Base-by-base conservation (phyloP, 371 early-diverging fungal species). In the Mucor piriformis region DNA sequence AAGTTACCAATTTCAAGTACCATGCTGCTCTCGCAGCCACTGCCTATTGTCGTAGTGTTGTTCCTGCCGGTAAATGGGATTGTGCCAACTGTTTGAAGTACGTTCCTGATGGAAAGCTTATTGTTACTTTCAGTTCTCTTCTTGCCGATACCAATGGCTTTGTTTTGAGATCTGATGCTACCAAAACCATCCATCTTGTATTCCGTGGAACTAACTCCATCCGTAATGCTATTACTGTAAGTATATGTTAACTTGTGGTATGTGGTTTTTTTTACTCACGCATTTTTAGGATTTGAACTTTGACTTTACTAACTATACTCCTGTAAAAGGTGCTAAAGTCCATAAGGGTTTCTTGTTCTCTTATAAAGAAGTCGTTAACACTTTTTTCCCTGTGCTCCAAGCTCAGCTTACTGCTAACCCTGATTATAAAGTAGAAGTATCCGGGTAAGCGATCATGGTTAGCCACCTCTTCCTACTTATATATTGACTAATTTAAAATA, bases 31-130 rank as follows among this genome's bases (percentile, higher is more conserved):
- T 69, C 33, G 57, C 69, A 18, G 61, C 69, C 7, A 61, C 57
- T 15, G 53, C 69, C 13, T 69, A 69, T 18, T 69, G 69, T 23
- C 50, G 58, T 13, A 32, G 32, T 20, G 69, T 64, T 12, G 61
- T 61, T 7, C 69, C 64, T 21, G n/a, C 20, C 3, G 57, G 33
- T 20, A 25, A 33, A 3, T n/a, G n/a, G n/a, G n/a, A n/a, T n/a
- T n/a, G n/a, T n/a, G n/a, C n/a, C n/a, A n/a, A n/a, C n/a, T n/a
- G 69, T 38, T 10, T 25, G 15, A 54, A 53, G 24, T 49, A 47
- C 8, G 59, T 59, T 56, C 70, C 70, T 50, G 63, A 66, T 37
- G 67, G 61, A 7, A 63, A 59, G 3, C 49, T 70, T 37, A 56
- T 70, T n/a, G 37, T 16, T 6, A 57, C 70, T 1, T 70, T 66